Evolutionary conservation across 352 stramenopile species (phyloP).

Genomic region (Globisporangium perplexum): DNA sequence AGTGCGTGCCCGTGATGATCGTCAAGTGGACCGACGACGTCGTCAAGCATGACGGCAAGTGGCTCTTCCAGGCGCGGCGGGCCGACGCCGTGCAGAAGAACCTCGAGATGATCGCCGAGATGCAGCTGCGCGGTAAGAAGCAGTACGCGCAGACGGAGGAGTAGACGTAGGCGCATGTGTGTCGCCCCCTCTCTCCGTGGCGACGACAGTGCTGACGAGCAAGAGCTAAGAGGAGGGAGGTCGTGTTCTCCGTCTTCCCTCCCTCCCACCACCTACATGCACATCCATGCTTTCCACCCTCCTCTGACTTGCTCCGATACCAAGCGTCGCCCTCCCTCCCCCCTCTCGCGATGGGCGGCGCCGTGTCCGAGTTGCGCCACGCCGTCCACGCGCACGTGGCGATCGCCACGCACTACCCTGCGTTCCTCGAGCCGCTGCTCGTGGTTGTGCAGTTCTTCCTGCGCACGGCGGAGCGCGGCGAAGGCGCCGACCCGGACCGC

Average conservation of each 20-base stretch:
- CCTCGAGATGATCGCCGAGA: constrained; percentile 85
- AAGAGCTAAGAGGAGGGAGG: background rate
- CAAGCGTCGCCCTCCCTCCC: constrained; percentile 1
- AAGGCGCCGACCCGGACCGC: constrained; percentile 48
- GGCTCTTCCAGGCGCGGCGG: constrained; percentile 66
- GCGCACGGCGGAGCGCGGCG: constrained; percentile 51
- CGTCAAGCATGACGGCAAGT: constrained; percentile 66
- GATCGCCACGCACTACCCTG: constrained; percentile 50
- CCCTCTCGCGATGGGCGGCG: constrained; percentile 39
- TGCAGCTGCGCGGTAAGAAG: constrained; percentile 87
- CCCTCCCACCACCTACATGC: too few species aligned
- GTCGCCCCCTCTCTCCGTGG: background rate
- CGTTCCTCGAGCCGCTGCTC: constrained; percentile 54
- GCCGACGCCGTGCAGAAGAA: constrained; percentile 85
- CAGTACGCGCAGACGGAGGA: constrained; percentile 64
- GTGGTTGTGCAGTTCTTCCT: constrained; percentile 61
- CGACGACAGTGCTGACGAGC: background rate
- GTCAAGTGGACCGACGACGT: constrained; percentile 77
- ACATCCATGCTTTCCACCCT: too few species aligned
- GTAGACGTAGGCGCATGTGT: constrained; percentile 4
- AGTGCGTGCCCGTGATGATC: constrained; percentile 81
- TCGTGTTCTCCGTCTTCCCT: too few species aligned
- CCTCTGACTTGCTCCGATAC: too few species aligned
- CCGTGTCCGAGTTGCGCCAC: constrained; percentile 58
- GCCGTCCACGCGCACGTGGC: constrained; percentile 60